A percentile compares a stretch with the other conserved stretches of the same genome.
Evolutionary conservation across 1,284 basidiomycete genomes (phyloP).

Genomic region (Entoloma clypeatum): DNA sequence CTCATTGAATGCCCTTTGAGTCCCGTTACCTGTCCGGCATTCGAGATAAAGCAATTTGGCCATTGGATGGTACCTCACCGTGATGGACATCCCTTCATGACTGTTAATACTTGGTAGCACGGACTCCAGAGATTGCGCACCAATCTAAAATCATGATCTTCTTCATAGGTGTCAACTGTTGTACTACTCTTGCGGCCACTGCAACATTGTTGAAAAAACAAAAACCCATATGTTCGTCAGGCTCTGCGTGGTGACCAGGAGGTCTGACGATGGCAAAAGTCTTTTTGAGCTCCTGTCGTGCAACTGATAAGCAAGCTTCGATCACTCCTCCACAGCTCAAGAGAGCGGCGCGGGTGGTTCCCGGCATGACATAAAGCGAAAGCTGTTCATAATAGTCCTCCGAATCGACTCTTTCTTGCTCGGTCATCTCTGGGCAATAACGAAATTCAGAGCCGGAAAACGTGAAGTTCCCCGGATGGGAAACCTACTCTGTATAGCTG

Average conservation of each 20-base stretch:
- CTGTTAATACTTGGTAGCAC: slow-evolving; percentile 3
- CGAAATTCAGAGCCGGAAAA: slow-evolving; percentile 10
- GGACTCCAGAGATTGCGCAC: slow-evolving; percentile 43
- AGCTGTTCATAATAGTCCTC: slow-evolving; percentile 82
- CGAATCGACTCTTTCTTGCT: slow-evolving; percentile 70
- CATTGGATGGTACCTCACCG: slow-evolving; percentile 45
- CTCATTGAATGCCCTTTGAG: slow-evolving; percentile 91
- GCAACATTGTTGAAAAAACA: slow-evolving; percentile 99
- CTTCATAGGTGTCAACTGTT: slow-evolving; percentile 63
- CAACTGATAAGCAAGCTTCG: slow-evolving; percentile 86
- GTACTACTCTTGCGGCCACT: slow-evolving; percentile 82
- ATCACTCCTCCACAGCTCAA: slow-evolving; percentile 95
- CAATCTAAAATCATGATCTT: slow-evolving; percentile 94
- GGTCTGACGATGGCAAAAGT: slow-evolving; percentile 95
- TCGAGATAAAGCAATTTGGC: neutral
- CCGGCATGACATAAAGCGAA: slow-evolving; percentile 88
- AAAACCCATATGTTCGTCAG: slow-evolving; percentile 97
- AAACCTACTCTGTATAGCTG: slow-evolving; percentile 69
- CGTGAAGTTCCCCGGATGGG: slow-evolving; percentile 5
- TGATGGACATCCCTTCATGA: slow-evolving; percentile 91
- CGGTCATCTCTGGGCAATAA: slow-evolving; percentile 63
- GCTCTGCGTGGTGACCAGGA: slow-evolving; percentile 98
- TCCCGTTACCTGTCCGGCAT: slow-evolving; percentile 78
- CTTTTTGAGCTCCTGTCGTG: slow-evolving; percentile 77
- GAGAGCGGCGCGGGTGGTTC: slow-evolving; percentile 81